Base-by-base conservation (phyloP, 2,329 filamentous ascomycete species). In the Pleurostoma richardsiae region DNA sequence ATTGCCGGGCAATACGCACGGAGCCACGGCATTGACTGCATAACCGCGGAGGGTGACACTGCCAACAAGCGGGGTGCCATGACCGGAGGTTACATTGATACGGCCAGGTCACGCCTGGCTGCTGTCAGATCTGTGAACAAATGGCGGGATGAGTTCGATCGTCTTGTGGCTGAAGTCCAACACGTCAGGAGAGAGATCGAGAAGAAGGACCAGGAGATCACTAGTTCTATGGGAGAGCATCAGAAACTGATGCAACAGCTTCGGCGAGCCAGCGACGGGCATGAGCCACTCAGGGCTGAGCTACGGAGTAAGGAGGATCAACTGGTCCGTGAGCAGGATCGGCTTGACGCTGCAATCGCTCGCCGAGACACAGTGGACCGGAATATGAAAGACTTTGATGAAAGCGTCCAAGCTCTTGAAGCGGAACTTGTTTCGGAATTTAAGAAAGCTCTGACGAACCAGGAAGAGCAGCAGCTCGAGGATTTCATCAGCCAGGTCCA, bases 31-130 rank as follows among this genome's bases (percentile, higher is more conserved):
- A 84, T 97, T 28, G 90, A 90, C 57, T 91, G 90, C 31, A 96
- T 99, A 54, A 99, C 94, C 0, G 87, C 89, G 4, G 91, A 97
- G 48, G 94, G 94, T 65, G 92, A 97, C 66, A 89, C 89, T 30
- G 91, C 90, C 2, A 95, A 96, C 69, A 96, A 95, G 70, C 87
- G 92, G 56, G 94, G 94, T 67, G 92, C 91, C 10, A 82, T 99
- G 72, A 96, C 90, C 42, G 94, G 94, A 73, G 94, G 94, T 57
- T 99, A 86, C 61, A 86, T 96, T 52, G 94, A 99, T 61, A 82
- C 87, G 8, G 81, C 87, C 31, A 86, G 85, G 55, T 97, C 92
- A 2, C 85, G 92, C 27, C 76, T 97, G n/a, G 86, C 92, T 57
- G 90, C 87, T 29, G 86, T 96, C 30, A 85, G 85, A 49, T 77